Evolutionary conservation across 1,284 basidiomycete species (phyloP).

Genomic region (Ustilago bromivora): DNA sequence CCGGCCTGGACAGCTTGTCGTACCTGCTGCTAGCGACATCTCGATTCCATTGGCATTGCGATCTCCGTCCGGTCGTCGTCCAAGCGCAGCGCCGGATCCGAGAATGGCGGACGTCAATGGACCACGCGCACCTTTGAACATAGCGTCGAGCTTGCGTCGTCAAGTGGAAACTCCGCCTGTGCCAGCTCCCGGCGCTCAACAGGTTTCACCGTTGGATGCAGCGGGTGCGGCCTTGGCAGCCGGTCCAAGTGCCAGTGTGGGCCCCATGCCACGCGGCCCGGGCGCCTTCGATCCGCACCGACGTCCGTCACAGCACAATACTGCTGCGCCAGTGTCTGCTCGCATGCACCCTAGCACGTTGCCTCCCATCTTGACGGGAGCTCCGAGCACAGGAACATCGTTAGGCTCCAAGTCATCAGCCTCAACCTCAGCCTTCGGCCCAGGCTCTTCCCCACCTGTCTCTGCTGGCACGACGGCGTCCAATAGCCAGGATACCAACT

Average conservation of each 20-base stretch:
- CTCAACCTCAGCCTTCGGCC: slow-evolving; percentile 10
- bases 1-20: slow-evolving; percentile 34
- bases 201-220: slow-evolving; percentile 32
- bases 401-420: slow-evolving; percentile 13
- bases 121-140: slow-evolving; percentile 27
- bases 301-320: slow-evolving; percentile 30
- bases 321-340: slow-evolving; percentile 7
- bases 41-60: slow-evolving; percentile 48
- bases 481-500: slow-evolving; percentile 29
- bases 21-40: slow-evolving; percentile 30
- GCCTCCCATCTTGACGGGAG: slow-evolving; percentile 39
- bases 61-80: slow-evolving; percentile 55
- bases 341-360: slow-evolving; percentile 26
- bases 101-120: slow-evolving; percentile 23
- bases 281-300: slow-evolving; percentile 46
- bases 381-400: slow-evolving; percentile 12
- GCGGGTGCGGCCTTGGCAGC: slow-evolving; percentile 23
- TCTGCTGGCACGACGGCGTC: slow-evolving; percentile 16
- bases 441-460: slow-evolving; percentile 32
- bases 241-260: not conserved
- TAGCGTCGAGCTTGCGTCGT: slow-evolving; percentile 59
- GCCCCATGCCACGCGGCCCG: slow-evolving; percentile 26
- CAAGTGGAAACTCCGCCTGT: slow-evolving; percentile 55
- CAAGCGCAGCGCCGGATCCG: slow-evolving; percentile 57
- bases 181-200: slow-evolving; percentile 2